These are phyloP conservation scores for Penicillium sp. DNA, from an alignment of 2,329 filamentous ascomycete species.

Conservation along the genomic window DNA sequence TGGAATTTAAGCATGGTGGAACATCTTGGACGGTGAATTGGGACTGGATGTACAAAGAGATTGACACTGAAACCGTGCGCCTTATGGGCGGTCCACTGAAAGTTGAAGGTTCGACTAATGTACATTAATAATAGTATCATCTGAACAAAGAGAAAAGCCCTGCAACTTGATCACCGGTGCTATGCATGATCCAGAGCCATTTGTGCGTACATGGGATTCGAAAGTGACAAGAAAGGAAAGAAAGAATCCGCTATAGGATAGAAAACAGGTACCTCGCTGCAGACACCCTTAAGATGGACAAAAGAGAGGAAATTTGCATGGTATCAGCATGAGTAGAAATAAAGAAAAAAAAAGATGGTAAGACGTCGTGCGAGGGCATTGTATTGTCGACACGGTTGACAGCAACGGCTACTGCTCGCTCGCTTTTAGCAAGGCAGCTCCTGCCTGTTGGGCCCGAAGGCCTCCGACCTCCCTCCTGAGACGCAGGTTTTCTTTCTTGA, in stretches of 20 bases:
- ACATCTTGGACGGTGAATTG: conserved; percentile 35
- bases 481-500: conserved; percentile 84
- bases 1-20: conserved; percentile 8
- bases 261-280: conserved; percentile 4
- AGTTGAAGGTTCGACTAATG: conserved; percentile 26
- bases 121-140: conserved; percentile 24
- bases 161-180: conserved; percentile 25
- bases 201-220: conserved; percentile 16
- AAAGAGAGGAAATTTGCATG: conserved; percentile 7
- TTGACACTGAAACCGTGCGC: conserved; percentile 38
- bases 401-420: conserved; percentile 30
- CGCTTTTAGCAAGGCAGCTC: conserved; percentile 34
- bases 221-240: conserved; percentile 21
- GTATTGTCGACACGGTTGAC: background rate
- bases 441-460: conserved; percentile 56
- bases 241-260: conserved; percentile 17
- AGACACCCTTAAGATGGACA: conserved; percentile 9
- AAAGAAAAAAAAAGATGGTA: conserved; percentile 1
- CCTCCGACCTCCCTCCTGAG: conserved; percentile 82
- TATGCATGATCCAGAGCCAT: conserved; percentile 28
- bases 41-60: conserved; percentile 46
- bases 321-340: background rate
- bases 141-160: conserved; percentile 19
- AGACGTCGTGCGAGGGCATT: conserved; percentile 5
- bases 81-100: conserved; percentile 36